phyloP scores from a whole-genome alignment of 75 land plant genomes.

The Picea glauca region DNA sequence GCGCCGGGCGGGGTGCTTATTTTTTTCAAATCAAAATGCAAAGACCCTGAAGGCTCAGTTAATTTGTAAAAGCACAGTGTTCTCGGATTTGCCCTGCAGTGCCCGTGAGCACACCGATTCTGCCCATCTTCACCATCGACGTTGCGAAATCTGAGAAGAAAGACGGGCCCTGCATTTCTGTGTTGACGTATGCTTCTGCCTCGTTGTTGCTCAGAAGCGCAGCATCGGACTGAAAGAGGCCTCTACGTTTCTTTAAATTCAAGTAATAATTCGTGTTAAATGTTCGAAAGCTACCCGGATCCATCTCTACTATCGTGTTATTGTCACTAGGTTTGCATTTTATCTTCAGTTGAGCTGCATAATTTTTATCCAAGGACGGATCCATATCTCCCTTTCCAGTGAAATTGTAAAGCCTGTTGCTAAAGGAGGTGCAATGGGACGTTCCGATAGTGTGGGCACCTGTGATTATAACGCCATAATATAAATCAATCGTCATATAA shows the following conservation, averaged over 20 bases:
- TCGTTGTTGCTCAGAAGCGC: constrained; percentile 27
- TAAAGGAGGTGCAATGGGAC: constrained; percentile 15
- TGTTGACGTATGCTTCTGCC: constrained; percentile 15
- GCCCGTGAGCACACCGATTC: constrained; percentile 49
- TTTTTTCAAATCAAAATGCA: too few species aligned
- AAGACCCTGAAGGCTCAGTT: not conserved
- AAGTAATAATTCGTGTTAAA: constrained; percentile 49
- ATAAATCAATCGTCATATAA: too few species aligned
- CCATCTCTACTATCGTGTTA: constrained; percentile 34
- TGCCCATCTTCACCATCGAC: constrained; percentile 78
- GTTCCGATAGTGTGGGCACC: constrained; percentile 14
- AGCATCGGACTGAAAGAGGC: constrained; percentile 52
- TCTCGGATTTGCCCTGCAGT: constrained; percentile 53
- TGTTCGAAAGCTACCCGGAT: constrained; percentile 26
- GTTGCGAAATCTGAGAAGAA: constrained; percentile 51
- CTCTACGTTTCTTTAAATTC: constrained; percentile 8
- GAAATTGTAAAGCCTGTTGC: constrained; percentile 27
- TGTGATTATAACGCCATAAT: not conserved
- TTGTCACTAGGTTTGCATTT: constrained; percentile 37
- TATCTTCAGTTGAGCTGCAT: constrained; percentile 29
- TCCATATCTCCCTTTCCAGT: constrained; percentile 25
- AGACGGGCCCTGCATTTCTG: constrained; percentile 2
- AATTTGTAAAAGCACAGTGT: constrained; percentile 44
- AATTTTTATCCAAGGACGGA: constrained; percentile 34
- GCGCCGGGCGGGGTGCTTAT: too few species aligned